Percentiles rank a stretch among this genome's conserved stretches.
Evolutionary conservation across 2,329 filamentous ascomycete species (phyloP).

Genomic region (Diaporthe citrichinensis): DNA sequence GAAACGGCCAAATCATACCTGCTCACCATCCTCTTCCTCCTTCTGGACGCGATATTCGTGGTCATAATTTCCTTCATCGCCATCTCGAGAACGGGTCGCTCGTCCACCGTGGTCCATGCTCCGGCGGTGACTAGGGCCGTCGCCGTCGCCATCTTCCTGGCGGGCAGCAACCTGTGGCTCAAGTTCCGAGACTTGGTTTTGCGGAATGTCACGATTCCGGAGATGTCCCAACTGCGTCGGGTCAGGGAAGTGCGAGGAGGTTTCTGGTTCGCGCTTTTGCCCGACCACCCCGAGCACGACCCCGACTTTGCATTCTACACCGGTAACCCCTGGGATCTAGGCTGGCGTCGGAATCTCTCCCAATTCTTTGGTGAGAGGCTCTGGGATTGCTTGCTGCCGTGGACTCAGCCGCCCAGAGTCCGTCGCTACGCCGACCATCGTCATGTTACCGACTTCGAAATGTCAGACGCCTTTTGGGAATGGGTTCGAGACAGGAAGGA

Average conservation of each 20-base stretch:
- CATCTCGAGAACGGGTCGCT: not conserved
- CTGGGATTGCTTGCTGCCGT: slow-evolving; percentile 39
- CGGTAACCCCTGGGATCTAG: slow-evolving; percentile 38
- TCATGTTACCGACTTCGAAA: slow-evolving; percentile 35
- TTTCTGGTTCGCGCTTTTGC: slow-evolving; percentile 36
- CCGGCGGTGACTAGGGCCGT: slow-evolving; percentile 26
- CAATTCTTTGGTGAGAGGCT: slow-evolving; percentile 36
- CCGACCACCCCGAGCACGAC: slow-evolving; percentile 1
- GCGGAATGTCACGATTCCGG: slow-evolving; percentile 35
- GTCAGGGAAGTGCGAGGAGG: slow-evolving; percentile 8
- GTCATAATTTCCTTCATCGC: slow-evolving; percentile 28
- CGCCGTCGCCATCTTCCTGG: slow-evolving; percentile 29
- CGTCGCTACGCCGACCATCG: slow-evolving; percentile 15
- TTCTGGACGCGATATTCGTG: slow-evolving; percentile 32
- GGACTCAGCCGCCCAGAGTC: slow-evolving; percentile 33
- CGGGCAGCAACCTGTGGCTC: slow-evolving; percentile 10
- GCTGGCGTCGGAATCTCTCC: slow-evolving; percentile 30
- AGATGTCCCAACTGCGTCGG: not conserved
- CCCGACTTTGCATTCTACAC: not conserved
- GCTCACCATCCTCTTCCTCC: slow-evolving; percentile 30
- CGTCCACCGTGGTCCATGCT: not conserved
- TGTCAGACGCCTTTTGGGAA: slow-evolving; percentile 32
- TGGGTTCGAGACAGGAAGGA: slow-evolving; percentile 29
- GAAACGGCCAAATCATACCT: slow-evolving; percentile 38
- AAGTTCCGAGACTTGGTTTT: slow-evolving; percentile 28